These are phyloP conservation scores for Clathrospora elynae DNA, from an alignment of 2,329 filamentous ascomycete species.

Conservation along the genomic window DNA sequence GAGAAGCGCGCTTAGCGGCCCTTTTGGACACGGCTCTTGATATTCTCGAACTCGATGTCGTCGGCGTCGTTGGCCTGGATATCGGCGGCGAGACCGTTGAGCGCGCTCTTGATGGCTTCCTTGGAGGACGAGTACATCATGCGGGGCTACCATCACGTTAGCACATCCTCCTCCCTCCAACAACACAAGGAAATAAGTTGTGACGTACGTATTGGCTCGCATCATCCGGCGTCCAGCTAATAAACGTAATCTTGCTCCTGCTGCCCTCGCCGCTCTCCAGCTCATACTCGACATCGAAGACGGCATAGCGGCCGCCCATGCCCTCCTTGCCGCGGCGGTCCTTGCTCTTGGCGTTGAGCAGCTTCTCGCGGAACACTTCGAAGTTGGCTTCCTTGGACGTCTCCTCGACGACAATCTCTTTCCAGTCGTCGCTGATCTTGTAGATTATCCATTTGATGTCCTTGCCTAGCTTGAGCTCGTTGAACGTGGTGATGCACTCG, in stretches of 20 bases:
- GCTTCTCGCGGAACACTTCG: slow-evolving; percentile 75
- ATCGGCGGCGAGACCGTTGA: slow-evolving; percentile 75
- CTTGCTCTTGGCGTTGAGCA: slow-evolving; percentile 74
- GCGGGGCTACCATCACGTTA: slow-evolving; percentile 66
- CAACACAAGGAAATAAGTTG: not conserved
- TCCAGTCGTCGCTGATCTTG: slow-evolving; percentile 84
- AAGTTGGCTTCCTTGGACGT: slow-evolving; percentile 70
- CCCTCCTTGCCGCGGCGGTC: slow-evolving; percentile 63
- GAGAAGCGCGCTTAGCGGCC: slow-evolving; percentile 50
- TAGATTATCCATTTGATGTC: slow-evolving; percentile 82
- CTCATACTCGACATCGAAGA: slow-evolving; percentile 83
- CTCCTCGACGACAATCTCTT: slow-evolving; percentile 80
- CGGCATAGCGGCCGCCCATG: slow-evolving; percentile 76
- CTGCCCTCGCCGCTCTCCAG: slow-evolving; percentile 73
- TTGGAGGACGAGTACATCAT: slow-evolving; percentile 92
- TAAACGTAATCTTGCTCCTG: slow-evolving; percentile 60
- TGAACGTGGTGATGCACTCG: slow-evolving; percentile 73
- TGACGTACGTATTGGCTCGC: slow-evolving; percentile 72
- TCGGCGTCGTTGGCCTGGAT: slow-evolving; percentile 83
- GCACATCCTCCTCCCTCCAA: not conserved
- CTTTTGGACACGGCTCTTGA: slow-evolving; percentile 62
- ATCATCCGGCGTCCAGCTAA: slow-evolving; percentile 60
- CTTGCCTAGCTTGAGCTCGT: slow-evolving; percentile 82
- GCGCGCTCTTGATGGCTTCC: slow-evolving; percentile 78
- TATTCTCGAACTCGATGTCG: slow-evolving; percentile 77